Evolutionary conservation across 1,284 basidiomycete genomes (phyloP).

Genomic region (Ceratobasidium sp.): DNA sequence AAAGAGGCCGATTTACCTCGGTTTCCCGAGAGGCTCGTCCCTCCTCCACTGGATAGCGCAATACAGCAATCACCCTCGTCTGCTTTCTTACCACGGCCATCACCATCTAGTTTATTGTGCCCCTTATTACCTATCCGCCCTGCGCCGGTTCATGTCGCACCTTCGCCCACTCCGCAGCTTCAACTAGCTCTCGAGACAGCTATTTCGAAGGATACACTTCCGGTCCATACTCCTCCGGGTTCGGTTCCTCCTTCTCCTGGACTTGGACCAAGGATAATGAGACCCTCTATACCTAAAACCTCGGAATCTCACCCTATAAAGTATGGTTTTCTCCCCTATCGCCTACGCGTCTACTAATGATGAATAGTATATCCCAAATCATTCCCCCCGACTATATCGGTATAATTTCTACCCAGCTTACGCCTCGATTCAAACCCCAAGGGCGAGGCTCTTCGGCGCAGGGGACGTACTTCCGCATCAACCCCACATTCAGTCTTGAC

Average conservation of each 20-base stretch:
- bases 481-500: conserved; percentile 19
- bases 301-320: conserved; percentile 84
- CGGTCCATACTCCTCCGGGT: conserved; percentile 42
- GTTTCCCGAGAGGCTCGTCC: conserved; percentile 3
- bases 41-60: background rate
- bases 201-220: conserved; percentile 19
- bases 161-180: conserved; percentile 11
- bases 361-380: conserved; percentile 60
- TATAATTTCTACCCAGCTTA: conserved; percentile 38
- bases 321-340: conserved; percentile 53
- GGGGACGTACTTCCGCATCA: conserved; percentile 24
- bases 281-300: conserved; percentile 62
- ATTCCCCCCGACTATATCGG: conserved; percentile 45
- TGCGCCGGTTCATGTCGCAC: conserved; percentile 22
- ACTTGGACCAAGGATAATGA: background rate
- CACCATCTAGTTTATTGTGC: too few relatives aligned
- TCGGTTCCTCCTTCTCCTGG: conserved; percentile 8
- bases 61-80: too few relatives aligned
- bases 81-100: too few relatives aligned
- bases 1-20: conserved; percentile 20
- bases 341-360: conserved; percentile 2
- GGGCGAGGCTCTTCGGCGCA: background rate
- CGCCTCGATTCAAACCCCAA: background rate
- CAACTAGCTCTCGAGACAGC: conserved; percentile 33
- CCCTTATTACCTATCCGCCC: conserved; percentile 7